Percentiles rank a stretch among this genome's conserved stretches.
Conservation (phyloP, 371 early-diverging fungal species). For the Actinomortierella wolfii region DNA sequence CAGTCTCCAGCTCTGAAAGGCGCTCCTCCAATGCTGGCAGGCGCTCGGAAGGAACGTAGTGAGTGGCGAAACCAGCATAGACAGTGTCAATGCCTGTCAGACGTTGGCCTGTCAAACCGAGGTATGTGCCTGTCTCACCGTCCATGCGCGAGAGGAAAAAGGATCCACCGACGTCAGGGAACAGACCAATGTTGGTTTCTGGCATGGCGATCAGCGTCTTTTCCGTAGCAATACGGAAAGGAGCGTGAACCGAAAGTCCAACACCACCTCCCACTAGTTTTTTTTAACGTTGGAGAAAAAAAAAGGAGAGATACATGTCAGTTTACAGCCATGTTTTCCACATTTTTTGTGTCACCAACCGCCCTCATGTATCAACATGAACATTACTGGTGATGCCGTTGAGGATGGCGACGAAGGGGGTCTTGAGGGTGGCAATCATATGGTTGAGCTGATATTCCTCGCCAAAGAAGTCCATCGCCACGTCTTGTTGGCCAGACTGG, state of each 20-base stretch:
- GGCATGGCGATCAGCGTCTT: constrained; percentile 93
- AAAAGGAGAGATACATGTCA: neutral
- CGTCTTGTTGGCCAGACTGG: constrained; percentile 32
- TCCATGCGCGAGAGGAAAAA: constrained; percentile 94
- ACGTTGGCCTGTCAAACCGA: constrained; percentile 90
- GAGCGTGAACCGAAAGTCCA: constrained; percentile 93
- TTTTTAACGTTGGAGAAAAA: neutral
- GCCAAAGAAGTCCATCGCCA: constrained; percentile 83
- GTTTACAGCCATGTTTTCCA: too few relatives aligned
- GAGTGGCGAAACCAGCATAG: constrained; percentile 94
- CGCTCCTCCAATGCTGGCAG: constrained; percentile 81
- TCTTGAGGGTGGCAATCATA: constrained; percentile 83
- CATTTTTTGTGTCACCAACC: too few relatives aligned
- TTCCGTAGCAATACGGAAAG: constrained; percentile 95
- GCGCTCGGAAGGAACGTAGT: constrained; percentile 90
- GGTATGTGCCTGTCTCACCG: constrained; percentile 89
- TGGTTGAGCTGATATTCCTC: constrained; percentile 93
- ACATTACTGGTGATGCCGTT: constrained; percentile 90
- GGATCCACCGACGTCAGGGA: constrained; percentile 94
- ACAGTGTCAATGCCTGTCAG: constrained; percentile 86
- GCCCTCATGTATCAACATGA: too few relatives aligned
- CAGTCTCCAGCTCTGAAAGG: constrained; percentile 80
- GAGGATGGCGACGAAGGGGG: constrained; percentile 88
- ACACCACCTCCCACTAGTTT: constrained; percentile 94
- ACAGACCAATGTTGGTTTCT: constrained; percentile 90